These are phyloP conservation scores for Apophysomyces trapeziformis DNA, from an alignment of 371 early-diverging fungal genomes.

Conservation along the genomic window DNA sequence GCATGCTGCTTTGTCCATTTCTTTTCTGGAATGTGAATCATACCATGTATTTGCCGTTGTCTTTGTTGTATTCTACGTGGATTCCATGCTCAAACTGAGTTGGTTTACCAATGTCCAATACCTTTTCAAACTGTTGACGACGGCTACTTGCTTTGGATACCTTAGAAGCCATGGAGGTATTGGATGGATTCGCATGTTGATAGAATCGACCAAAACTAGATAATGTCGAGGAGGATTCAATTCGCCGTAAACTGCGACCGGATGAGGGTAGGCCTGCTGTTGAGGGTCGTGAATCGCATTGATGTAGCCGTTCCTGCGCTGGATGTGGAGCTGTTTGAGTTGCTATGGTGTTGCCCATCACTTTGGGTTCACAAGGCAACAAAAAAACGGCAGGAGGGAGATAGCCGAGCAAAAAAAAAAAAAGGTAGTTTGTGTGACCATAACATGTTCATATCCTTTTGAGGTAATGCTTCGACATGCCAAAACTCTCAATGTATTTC, in stretches of 20 bases:
- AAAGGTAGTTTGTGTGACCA: slow-evolving; percentile 1
- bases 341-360: slow-evolving; percentile 81
- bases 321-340: slow-evolving; percentile 29
- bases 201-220: slow-evolving; percentile 43
- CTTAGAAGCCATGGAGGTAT: slow-evolving; percentile 46
- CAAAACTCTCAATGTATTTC: slow-evolving; percentile 5
- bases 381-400: background rate
- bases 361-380: slow-evolving; percentile 4
- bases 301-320: slow-evolving; percentile 20
- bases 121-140: slow-evolving; percentile 45
- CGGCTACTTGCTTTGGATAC: slow-evolving; percentile 33
- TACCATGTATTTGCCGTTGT: slow-evolving; percentile 68
- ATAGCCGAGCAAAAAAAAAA: slow-evolving; percentile 1
- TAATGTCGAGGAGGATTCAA: slow-evolving; percentile 46
- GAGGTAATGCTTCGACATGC: slow-evolving; percentile 6
- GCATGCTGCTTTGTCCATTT: background rate
- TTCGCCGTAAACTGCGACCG: slow-evolving; percentile 38
- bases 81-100: slow-evolving; percentile 72
- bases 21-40: background rate
- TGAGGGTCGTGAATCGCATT: slow-evolving; percentile 38
- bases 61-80: slow-evolving; percentile 66
- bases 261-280: slow-evolving; percentile 33
- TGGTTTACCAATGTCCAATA: slow-evolving; percentile 65
- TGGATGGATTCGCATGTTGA: slow-evolving; percentile 42
- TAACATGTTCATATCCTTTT: slow-evolving; percentile 7